Base-by-base conservation (phyloP, 805 yeast genomes). In the Schwanniomyces vanrijiae region DNA sequence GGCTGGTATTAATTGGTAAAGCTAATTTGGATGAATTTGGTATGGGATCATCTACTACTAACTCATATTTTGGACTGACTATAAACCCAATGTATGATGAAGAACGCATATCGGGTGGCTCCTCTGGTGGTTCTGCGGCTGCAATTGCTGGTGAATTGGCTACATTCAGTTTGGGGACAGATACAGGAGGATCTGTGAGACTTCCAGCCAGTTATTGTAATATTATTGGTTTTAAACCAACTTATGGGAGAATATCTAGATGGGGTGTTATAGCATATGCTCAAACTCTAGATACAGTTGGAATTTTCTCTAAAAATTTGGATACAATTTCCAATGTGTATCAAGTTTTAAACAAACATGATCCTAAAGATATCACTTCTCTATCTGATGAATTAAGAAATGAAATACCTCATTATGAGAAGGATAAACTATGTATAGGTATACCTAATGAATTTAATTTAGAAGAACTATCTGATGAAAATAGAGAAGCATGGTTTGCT, bases 1-100 rank as follows among this genome's bases (percentile, higher is more conserved):
- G 90, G 0, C 76, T 79, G 13, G 51, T 59, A 0, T 59, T 83
- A 5, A 70, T 84, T 1, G 99, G 97, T 0, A 94, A 92, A 64
- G 78, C 95, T 2, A 94, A 92, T 56, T 73, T 94, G 80, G 99
- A 94, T 68, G 97, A 94, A 68, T 94, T 94, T 70, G 99, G 96
- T 2, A 94, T 94, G 99, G 99, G 99, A 9, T 83, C 88, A 10
- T 76, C 83, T 1, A 84, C 82, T 11, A 69, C 81, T 2, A 74
- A 80, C 54, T 77, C 86, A 0, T 54, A 57, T 43, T 80, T 66
- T 58, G 91, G 90, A 0, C 74, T 86, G 1, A 76, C 85, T 0
- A 47, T 69, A 3, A 87, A 88, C 55, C 84, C 85, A 10, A 37
- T 59, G 20, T 72, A 62, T 50, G 51, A 54, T 1, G 53, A 60